Evolutionary conservation across 495 filamentous ascomycete species (phyloP).

Genomic region (Neurospora sp.): DNA sequence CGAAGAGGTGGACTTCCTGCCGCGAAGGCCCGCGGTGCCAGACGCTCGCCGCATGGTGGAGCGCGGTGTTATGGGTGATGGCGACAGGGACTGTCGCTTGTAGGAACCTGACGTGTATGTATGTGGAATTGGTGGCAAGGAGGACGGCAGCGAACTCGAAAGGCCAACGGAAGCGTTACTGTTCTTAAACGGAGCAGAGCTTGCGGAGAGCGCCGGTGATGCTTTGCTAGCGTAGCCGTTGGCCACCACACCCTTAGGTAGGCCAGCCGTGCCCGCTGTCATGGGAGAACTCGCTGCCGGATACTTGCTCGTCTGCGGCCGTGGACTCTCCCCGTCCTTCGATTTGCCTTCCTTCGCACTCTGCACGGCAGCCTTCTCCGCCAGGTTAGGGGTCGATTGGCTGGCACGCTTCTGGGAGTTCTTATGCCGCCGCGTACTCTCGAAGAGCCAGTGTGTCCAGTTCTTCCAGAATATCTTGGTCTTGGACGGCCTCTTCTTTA

Average conservation of each 20-base stretch:
- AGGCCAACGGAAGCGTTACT: slow-evolving; percentile 16
- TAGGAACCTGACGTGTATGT: slow-evolving; percentile 42
- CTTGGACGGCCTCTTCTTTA: slow-evolving; percentile 37
- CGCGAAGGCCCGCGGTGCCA: slow-evolving; percentile 56
- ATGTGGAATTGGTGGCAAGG: slow-evolving; percentile 25
- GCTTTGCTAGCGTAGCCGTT: slow-evolving; percentile 22
- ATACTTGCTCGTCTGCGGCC: slow-evolving; percentile 46
- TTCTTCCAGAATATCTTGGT: slow-evolving; percentile 60
- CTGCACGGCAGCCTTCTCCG: slow-evolving; percentile 22
- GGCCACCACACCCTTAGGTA: slow-evolving; percentile 26
- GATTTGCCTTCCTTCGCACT: slow-evolving; percentile 34
- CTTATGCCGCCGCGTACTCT: slow-evolving; percentile 35
- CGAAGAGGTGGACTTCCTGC: slow-evolving; percentile 91
- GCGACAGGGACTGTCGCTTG: slow-evolving; percentile 80
- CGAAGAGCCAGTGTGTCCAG: slow-evolving; percentile 44
- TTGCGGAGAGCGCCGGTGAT: background rate
- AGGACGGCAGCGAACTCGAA: slow-evolving; percentile 28
- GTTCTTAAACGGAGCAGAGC: slow-evolving; percentile 1
- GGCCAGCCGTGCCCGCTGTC: slow-evolving; percentile 15
- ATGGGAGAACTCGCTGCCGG: slow-evolving; percentile 17
- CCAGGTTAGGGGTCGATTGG: slow-evolving; percentile 44
- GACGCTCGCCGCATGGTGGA: slow-evolving; percentile 68
- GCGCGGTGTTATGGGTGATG: slow-evolving; percentile 78
- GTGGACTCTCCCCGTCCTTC: slow-evolving; percentile 34
- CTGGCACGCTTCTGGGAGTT: slow-evolving; percentile 36